A percentile compares a stretch with the other conserved stretches of the same genome.
Conservation (phyloP, 495 filamentous ascomycete genomes). For the Penicillium chermesinum region DNA sequence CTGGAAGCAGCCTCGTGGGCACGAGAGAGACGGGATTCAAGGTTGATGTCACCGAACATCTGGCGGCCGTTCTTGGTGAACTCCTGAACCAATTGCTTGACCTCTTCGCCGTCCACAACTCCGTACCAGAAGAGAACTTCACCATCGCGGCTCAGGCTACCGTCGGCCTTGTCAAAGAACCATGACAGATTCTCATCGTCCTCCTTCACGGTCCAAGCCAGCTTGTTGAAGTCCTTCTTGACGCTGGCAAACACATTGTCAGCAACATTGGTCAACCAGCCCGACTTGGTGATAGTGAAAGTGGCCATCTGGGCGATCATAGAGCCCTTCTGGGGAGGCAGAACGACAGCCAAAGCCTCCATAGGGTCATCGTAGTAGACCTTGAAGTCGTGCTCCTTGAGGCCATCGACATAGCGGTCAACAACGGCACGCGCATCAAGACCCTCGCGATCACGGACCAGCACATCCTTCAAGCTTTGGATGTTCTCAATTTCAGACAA, state of each 20-base stretch:
- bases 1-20: conserved; percentile 62
- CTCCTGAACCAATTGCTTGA: conserved; percentile 80
- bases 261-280: conserved; percentile 94
- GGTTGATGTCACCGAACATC: conserved; percentile 88
- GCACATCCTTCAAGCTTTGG: conserved; percentile 69
- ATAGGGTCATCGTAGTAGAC: conserved; percentile 95
- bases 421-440: conserved; percentile 79
- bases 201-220: conserved; percentile 95
- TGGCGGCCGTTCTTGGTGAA: conserved; percentile 78
- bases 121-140: conserved; percentile 98
- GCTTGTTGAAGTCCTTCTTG: conserved; percentile 85
- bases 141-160: conserved; percentile 76
- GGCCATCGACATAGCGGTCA: conserved; percentile 75
- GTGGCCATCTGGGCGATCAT: conserved; percentile 76
- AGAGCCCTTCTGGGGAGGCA: conserved; percentile 56
- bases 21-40: conserved; percentile 75
- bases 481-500: conserved; percentile 77
- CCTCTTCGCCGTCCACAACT: conserved; percentile 76
- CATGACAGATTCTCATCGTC: conserved; percentile 97
- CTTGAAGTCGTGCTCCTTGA: conserved; percentile 76
- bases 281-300: conserved; percentile 90
- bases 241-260: conserved; percentile 94
- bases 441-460: conserved; percentile 80
- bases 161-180: conserved; percentile 98
- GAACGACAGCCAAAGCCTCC: conserved; percentile 90